Evolutionary conservation across 2,329 filamentous ascomycete genomes (phyloP).

Genomic region (Graphilbum ipis-grandicollis): DNA sequence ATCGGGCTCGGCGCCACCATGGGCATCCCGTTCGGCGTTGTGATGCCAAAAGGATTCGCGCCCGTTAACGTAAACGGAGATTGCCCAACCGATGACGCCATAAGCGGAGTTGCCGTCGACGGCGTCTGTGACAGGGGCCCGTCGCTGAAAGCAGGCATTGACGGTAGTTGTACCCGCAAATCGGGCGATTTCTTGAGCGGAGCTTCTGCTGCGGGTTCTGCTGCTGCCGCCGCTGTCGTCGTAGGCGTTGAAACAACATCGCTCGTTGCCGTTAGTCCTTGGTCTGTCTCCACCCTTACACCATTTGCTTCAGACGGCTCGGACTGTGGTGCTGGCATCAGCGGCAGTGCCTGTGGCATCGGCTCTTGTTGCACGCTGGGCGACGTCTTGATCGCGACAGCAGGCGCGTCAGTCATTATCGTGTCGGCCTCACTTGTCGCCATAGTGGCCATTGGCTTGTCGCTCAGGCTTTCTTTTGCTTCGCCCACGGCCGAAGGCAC

Average conservation of each 20-base stretch:
- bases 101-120: conserved; percentile 24
- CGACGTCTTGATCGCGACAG: background rate
- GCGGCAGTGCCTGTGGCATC: background rate
- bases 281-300: background rate
- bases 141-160: conserved; percentile 12
- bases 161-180: conserved; percentile 15
- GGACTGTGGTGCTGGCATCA: background rate
- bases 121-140: too few species aligned
- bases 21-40: conserved; percentile 22
- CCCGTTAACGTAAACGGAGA: conserved; percentile 30
- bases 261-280: background rate
- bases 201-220: background rate
- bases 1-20: conserved; percentile 37
- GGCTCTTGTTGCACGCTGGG: background rate
- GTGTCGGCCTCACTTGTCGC: conserved; percentile 13
- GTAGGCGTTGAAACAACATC: too few species aligned
- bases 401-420: conserved; percentile 10
- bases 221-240: too few species aligned
- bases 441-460: too few species aligned
- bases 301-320: background rate
- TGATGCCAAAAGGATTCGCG: conserved; percentile 24
- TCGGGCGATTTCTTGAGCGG: conserved; percentile 24
- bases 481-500: background rate
- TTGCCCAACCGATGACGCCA: conserved; percentile 25
- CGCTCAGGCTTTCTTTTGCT: too few species aligned